Evolutionary conservation across 352 stramenopile species (phyloP).

Genomic region (Phytophthora sojae): DNA sequence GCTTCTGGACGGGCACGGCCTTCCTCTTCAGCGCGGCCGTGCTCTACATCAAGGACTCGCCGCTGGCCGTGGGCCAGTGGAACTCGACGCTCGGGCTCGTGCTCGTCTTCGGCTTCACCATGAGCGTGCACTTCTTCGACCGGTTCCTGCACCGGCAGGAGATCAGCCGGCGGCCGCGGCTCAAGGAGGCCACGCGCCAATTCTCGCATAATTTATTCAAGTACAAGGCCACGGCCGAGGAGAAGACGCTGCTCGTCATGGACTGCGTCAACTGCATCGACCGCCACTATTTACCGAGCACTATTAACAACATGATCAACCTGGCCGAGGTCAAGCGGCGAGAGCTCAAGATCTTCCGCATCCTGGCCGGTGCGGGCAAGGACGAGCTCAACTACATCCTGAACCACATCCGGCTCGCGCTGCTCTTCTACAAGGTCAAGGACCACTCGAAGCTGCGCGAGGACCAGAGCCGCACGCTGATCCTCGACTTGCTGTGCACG

Average conservation of each 20-base stretch:
- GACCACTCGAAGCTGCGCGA: conserved; percentile 78
- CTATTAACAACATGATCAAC: conserved; percentile 92
- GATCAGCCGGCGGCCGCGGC: conserved; percentile 66
- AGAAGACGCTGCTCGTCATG: conserved; percentile 77
- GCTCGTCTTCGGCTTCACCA: conserved; percentile 83
- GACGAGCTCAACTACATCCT: conserved; percentile 98
- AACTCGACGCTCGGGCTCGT: conserved; percentile 77
- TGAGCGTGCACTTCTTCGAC: conserved; percentile 84
- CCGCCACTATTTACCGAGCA: conserved; percentile 85
- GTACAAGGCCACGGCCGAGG: conserved; percentile 83
- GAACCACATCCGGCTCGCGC: conserved; percentile 93
- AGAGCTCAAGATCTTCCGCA: conserved; percentile 96
- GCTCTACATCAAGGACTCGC: conserved; percentile 96
- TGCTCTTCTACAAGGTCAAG: conserved; percentile 99
- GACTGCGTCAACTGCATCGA: conserved; percentile 83
- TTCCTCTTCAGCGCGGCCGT: conserved; percentile 93
- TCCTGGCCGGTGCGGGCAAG: conserved; percentile 94
- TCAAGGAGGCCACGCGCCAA: conserved; percentile 56
- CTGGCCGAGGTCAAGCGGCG: conserved; percentile 77
- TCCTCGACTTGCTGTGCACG: conserved; percentile 95
- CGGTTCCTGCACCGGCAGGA: conserved; percentile 80
- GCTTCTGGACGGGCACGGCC: conserved; percentile 96
- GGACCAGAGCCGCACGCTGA: conserved; percentile 91
- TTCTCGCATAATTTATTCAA: conserved; percentile 83
- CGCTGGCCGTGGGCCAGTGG: conserved; percentile 80